phyloP scores from a whole-genome alignment of 371 early-diverging fungal genomes.

The Smittium culicis region DNA sequence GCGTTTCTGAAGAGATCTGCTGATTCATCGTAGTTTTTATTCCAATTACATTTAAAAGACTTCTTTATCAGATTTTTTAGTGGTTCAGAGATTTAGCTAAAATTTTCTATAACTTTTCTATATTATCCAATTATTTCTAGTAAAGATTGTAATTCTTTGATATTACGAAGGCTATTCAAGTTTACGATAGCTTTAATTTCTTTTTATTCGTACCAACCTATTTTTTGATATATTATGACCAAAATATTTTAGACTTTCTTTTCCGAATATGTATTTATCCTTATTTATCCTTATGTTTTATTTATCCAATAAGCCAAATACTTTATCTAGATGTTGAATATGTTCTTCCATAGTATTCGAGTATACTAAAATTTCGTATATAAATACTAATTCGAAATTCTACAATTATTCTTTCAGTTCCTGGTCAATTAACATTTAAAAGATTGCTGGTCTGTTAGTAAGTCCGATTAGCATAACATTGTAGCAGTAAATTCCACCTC shows the following conservation, averaged over 20 bases:
- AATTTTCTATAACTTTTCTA: constrained; percentile 18
- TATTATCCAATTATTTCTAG: constrained; percentile 30
- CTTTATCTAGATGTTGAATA: constrained; percentile 22
- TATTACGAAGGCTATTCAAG: constrained; percentile 20
- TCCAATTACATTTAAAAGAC: neutral
- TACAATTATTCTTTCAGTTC: constrained; percentile 27
- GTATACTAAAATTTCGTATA: constrained; percentile 46
- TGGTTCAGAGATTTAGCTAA: constrained; percentile 18
- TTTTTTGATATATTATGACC: constrained; percentile 8
- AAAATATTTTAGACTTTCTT: constrained; percentile 13
- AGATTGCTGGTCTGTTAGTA: constrained; percentile 15
- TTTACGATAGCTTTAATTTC: constrained; percentile 12
- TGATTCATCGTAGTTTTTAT: neutral
- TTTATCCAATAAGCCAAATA: constrained; percentile 24
- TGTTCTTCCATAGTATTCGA: constrained; percentile 35
- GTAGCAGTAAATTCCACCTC: constrained; percentile 30
- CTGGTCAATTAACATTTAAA: constrained; percentile 31
- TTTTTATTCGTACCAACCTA: constrained; percentile 11
- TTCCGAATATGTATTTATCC: constrained; percentile 38
- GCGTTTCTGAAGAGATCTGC: neutral
- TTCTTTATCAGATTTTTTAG: constrained; percentile 12
- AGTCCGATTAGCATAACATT: constrained; percentile 39
- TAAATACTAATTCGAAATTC: constrained; percentile 32
- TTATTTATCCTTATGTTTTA: constrained; percentile 17
- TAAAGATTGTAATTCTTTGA: constrained; percentile 19